These are phyloP conservation scores for Bryum argenteum DNA, from an alignment of 225 moss, liverwort and hornwort genomes.

Conservation along the genomic window DNA sequence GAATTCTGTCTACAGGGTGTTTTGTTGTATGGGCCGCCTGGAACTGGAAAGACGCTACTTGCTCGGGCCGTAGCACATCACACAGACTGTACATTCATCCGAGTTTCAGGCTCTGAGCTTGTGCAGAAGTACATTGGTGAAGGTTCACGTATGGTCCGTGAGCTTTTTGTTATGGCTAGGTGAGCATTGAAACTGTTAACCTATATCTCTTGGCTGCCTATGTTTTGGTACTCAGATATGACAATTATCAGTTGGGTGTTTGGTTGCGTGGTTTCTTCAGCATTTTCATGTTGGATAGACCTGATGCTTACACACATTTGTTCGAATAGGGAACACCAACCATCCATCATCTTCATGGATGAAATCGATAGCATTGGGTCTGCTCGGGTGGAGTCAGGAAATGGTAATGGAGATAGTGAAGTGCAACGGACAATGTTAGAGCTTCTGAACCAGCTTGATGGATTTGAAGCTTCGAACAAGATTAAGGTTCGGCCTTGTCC, in stretches of 20 bases:
- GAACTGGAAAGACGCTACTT: slow-evolving; percentile 95
- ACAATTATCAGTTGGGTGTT: too few relatives aligned
- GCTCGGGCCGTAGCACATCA: slow-evolving; percentile 98
- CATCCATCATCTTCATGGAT: slow-evolving; percentile 99
- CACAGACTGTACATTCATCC: slow-evolving; percentile 95
- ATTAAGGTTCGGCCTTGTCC: slow-evolving; percentile 65
- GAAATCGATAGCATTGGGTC: slow-evolving; percentile 99
- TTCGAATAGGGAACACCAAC: slow-evolving; percentile 80
- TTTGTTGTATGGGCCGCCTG: slow-evolving; percentile 93
- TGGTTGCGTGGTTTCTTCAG: too few relatives aligned
- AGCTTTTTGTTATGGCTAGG: slow-evolving; percentile 99
- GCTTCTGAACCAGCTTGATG: slow-evolving; percentile 96
- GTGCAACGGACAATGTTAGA: slow-evolving; percentile 99
- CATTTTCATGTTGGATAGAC: neutral
- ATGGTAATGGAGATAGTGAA: slow-evolving; percentile 99
- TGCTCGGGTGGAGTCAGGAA: slow-evolving; percentile 98
- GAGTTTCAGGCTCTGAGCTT: slow-evolving; percentile 98
- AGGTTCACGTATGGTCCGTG: slow-evolving; percentile 99
- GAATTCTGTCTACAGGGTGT: slow-evolving; percentile 66
- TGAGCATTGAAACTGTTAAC: slow-evolving; percentile 26
- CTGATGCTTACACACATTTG: neutral
- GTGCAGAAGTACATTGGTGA: slow-evolving; percentile 99
- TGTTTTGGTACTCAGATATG: slow-evolving; percentile 3
- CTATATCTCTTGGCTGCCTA: neutral
- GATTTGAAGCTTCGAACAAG: slow-evolving; percentile 98